Base-by-base conservation (phyloP, 352 stramenopile genomes). In the Blastocystis sp. region DNA sequence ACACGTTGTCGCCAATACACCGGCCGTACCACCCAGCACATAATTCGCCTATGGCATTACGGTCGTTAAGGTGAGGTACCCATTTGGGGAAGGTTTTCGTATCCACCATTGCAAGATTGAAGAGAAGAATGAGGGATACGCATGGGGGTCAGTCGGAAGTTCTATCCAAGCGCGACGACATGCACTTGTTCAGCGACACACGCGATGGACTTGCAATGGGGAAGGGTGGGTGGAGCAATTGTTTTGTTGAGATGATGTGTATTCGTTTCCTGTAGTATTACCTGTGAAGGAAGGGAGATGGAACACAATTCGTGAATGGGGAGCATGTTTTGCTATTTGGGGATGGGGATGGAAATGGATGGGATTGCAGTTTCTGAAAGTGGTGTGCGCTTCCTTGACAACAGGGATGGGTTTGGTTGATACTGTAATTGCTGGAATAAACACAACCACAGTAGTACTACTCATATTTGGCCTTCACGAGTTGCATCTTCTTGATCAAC, bases 31-130 rank as follows among this genome's bases (percentile, higher is more conserved):
- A 28, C 77, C 77, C 4, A 77, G 62, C 62, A 87, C 59, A 41
- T 87, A 87, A 43, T 87, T 87, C 17, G 77, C 28, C 77, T 81
- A 34, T n/a, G 21, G 21, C 66, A 11, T 66, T 23, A 3, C 1
- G 60, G 10, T 10, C 10, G 11, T 21, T 28, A 48, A n/a, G n/a
- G 43, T 67, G n/a, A 41, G 48, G 28, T n/a, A 81, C 71, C 71
- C 77, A 87, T 38, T 77, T 11, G 0, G 77, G 77, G 59, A 87
- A 87, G 21, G 62, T 76, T 43, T 87, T 87, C 28, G 77, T 87
- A 28, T 87, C 77, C 34, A 87, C 77, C 77, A 87, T 84, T n/a
- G n/a, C 43, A 62, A n/a, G 21, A 48, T 14, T 28, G 71, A 23
- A 81, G 40, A 78, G 7, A 87, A 87, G 11, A 60, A 76, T 62